These are phyloP conservation scores for Cajanus cajan DNA, from an alignment of 306 rosid species.

Conservation along the genomic window DNA sequence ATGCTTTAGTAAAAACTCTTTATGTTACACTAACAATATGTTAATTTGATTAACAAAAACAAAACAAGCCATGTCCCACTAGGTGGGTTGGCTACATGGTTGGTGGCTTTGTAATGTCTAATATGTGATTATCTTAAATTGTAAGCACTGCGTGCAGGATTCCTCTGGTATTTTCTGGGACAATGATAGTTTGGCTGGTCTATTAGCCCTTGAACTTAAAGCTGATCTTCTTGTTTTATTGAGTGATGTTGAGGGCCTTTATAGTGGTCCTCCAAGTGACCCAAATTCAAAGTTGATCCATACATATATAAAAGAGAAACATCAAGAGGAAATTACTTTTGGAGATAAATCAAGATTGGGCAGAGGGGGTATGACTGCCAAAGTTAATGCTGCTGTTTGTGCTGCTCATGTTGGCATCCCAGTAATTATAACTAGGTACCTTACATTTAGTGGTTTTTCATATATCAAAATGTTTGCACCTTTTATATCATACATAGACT, in stretches of 20 bases:
- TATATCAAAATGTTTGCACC: not conserved
- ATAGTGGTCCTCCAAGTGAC: conserved; percentile 88
- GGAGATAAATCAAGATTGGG: conserved; percentile 96
- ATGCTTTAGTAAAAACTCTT: not conserved
- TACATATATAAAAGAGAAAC: conserved; percentile 79
- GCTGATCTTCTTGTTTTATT: conserved; percentile 90
- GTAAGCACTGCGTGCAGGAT: conserved; percentile 62
- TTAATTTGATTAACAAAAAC: not conserved
- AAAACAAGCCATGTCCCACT: not conserved
- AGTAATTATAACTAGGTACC: conserved; percentile 86
- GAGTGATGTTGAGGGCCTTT: conserved; percentile 98
- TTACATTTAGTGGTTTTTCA: not conserved
- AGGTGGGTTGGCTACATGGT: not conserved
- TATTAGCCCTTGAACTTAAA: conserved; percentile 81
- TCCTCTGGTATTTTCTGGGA: conserved; percentile 98
- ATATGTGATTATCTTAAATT: conserved; percentile 24
- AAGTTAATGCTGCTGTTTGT: conserved; percentile 83
- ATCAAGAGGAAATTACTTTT: conserved; percentile 78
- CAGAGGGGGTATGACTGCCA: conserved; percentile 98
- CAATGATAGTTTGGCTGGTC: conserved; percentile 93
- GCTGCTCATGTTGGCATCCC: conserved; percentile 83
- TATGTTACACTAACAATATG: not conserved
- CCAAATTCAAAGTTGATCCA: conserved; percentile 85
- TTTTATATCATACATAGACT: not conserved
- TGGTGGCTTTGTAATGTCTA: conserved; percentile 5